Percentiles rank a stretch among this genome's conserved stretches.
Evolutionary conservation across 371 early-diverging fungal genomes (phyloP).

Genomic region (Aphelidium insulamus): DNA sequence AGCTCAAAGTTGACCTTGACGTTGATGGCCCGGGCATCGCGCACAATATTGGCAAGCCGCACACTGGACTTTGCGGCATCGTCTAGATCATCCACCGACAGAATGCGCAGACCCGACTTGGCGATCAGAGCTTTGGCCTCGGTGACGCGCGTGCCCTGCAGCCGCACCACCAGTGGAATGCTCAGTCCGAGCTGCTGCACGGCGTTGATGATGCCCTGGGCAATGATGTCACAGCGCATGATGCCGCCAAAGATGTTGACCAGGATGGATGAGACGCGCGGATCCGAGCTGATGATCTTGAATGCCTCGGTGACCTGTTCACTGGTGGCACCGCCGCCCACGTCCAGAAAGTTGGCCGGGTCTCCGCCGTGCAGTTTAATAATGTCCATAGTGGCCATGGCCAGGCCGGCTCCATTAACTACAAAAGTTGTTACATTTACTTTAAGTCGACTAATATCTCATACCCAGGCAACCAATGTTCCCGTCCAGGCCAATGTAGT

Average conservation of each 20-base stretch:
- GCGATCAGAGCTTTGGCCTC: conserved; percentile 69
- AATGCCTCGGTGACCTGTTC: conserved; percentile 94
- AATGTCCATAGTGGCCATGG: conserved; percentile 98
- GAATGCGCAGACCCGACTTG: conserved; percentile 75
- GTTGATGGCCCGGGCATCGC: conserved; percentile 38
- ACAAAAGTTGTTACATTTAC: background rate
- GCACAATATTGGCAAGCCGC: conserved; percentile 64
- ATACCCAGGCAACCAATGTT: conserved; percentile 36
- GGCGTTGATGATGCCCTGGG: conserved; percentile 91
- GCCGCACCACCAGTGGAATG: conserved; percentile 86
- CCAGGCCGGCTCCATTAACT: conserved; percentile 96
- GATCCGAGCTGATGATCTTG: conserved; percentile 91
- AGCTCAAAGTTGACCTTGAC: conserved; percentile 36
- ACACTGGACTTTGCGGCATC: conserved; percentile 86
- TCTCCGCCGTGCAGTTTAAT: conserved; percentile 95
- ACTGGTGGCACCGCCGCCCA: conserved; percentile 89
- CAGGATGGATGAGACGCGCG: conserved; percentile 78
- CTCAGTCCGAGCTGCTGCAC: conserved; percentile 67
- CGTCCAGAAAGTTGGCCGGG: conserved; percentile 98
- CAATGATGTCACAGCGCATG: conserved; percentile 96
- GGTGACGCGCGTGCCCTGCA: conserved; percentile 76
- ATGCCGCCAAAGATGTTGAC: conserved; percentile 99
- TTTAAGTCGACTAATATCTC: conserved; percentile 1
- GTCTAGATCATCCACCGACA: conserved; percentile 81
- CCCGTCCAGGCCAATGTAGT: conserved; percentile 97